Evolutionary conservation across 768 basidiomycete genomes (phyloP).

Genomic region (Lactarius trivialis): DNA sequence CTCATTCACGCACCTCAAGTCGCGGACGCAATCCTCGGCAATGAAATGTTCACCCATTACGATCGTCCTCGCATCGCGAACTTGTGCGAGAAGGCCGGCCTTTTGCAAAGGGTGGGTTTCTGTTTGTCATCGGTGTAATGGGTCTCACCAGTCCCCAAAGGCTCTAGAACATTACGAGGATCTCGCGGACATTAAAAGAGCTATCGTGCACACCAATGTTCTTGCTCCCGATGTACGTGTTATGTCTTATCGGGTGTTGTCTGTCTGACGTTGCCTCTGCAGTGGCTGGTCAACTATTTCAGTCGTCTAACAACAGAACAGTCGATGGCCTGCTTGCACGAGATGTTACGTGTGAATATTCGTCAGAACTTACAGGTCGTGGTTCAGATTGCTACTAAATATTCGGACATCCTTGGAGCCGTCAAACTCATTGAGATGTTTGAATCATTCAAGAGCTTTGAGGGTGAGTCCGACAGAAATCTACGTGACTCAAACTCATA

Average conservation of each 20-base stretch:
- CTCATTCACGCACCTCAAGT: slow-evolving; percentile 96
- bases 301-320: slow-evolving; percentile 96
- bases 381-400: slow-evolving; percentile 97
- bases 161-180: slow-evolving; percentile 98
- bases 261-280: slow-evolving; percentile 8
- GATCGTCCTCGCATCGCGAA: slow-evolving; percentile 96
- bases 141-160: slow-evolving; percentile 35
- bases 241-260: neutral
- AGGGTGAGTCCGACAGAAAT: slow-evolving; percentile 46
- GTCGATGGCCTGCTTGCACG: slow-evolving; percentile 91
- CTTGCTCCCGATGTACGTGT: slow-evolving; percentile 72
- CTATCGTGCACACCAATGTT: slow-evolving; percentile 84
- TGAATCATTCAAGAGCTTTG: slow-evolving; percentile 94
- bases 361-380: slow-evolving; percentile 96
- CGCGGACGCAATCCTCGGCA: slow-evolving; percentile 96
- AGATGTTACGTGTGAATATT: slow-evolving; percentile 96
- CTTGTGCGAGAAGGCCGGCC: slow-evolving; percentile 95
- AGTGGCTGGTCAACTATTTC: slow-evolving; percentile 98
- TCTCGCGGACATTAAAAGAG: slow-evolving; percentile 96
- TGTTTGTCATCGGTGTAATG: neutral
- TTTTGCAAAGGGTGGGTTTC: slow-evolving; percentile 75
- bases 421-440: slow-evolving; percentile 98
- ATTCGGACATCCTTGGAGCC: slow-evolving; percentile 95
- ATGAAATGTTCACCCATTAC: slow-evolving; percentile 97
- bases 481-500: neutral